These are phyloP conservation scores for Fusarium sacchari DNA, from an alignment of 2,329 filamentous ascomycete genomes.

Conservation along the genomic window DNA sequence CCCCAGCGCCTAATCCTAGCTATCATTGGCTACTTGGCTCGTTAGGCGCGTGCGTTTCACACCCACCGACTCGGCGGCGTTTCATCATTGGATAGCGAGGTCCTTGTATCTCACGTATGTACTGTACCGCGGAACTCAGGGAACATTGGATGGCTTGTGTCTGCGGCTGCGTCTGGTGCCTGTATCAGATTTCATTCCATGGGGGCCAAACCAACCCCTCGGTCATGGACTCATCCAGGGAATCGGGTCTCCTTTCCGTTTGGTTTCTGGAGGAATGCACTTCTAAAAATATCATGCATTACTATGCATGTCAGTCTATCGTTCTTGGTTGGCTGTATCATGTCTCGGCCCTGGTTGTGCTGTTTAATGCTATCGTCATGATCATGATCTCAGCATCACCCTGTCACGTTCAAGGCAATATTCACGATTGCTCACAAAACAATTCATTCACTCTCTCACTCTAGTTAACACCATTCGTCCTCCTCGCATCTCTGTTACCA, in stretches of 20 bases:
- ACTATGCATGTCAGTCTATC: constrained; percentile 4
- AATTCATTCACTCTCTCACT: constrained; percentile 34
- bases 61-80: constrained; percentile 36
- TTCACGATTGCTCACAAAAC: constrained; percentile 19
- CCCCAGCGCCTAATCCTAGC: constrained; percentile 45
- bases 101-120: constrained; percentile 12
- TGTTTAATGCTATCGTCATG: constrained; percentile 5
- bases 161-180: constrained; percentile 36
- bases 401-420: not conserved
- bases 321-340: not conserved
- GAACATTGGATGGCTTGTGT: constrained; percentile 14
- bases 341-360: not conserved
- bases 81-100: constrained; percentile 42
- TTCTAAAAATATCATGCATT: constrained; percentile 36
- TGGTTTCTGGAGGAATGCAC: constrained; percentile 1
- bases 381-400: constrained; percentile 3
- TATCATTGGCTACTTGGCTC: constrained; percentile 41
- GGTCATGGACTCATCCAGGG: constrained; percentile 13
- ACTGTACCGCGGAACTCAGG: not conserved
- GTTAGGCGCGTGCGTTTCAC: constrained; percentile 44
- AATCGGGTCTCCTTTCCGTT: constrained; percentile 2
- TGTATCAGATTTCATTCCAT: constrained; percentile 41
- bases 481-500: constrained; percentile 29
- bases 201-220: constrained; percentile 23
- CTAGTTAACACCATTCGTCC: constrained; percentile 41